These are phyloP conservation scores for Aspergillus tamarii DNA, from an alignment of 2,329 filamentous ascomycete species.

Conservation along the genomic window DNA sequence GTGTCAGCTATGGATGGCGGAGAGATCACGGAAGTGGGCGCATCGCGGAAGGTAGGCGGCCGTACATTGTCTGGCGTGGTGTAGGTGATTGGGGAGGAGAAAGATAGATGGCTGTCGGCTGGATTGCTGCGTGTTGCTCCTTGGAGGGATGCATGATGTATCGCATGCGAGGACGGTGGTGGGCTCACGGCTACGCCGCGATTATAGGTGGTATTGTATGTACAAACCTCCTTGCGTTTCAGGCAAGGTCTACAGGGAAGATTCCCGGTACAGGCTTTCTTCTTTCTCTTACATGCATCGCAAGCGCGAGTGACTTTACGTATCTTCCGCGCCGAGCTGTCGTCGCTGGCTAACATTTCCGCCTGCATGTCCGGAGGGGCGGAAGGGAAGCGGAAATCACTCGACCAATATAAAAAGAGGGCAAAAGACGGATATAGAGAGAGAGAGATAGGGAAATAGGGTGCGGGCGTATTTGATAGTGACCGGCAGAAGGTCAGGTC, in stretches of 20 bases:
- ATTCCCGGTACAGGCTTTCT: conserved; percentile 29
- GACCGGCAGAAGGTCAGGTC: not conserved
- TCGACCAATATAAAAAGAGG: too few relatives aligned
- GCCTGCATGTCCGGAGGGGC: conserved; percentile 41
- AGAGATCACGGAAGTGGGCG: not conserved
- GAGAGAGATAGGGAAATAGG: not conserved
- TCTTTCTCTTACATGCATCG: conserved; percentile 29
- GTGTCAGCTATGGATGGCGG: not conserved
- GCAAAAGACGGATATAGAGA: not conserved
- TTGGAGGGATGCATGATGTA: not conserved
- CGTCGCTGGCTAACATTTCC: conserved; percentile 41
- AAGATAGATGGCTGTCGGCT: not conserved
- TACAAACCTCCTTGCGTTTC: conserved; percentile 18
- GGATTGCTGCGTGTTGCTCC: not conserved
- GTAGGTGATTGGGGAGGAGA: not conserved
- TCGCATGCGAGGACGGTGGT: conserved; percentile 17
- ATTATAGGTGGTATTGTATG: conserved; percentile 27
- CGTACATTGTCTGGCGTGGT: not conserved
- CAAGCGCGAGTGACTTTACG: conserved; percentile 30
- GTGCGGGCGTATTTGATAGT: not conserved
- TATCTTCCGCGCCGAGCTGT: conserved; percentile 18
- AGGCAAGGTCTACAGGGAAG: conserved; percentile 27
- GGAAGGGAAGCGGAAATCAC: not conserved
- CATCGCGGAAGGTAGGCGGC: not conserved
- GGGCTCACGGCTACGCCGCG: conserved; percentile 26